These are phyloP conservation scores for Lathyrus oleraceus DNA, from an alignment of 306 rosid species.

Conservation along the genomic window DNA sequence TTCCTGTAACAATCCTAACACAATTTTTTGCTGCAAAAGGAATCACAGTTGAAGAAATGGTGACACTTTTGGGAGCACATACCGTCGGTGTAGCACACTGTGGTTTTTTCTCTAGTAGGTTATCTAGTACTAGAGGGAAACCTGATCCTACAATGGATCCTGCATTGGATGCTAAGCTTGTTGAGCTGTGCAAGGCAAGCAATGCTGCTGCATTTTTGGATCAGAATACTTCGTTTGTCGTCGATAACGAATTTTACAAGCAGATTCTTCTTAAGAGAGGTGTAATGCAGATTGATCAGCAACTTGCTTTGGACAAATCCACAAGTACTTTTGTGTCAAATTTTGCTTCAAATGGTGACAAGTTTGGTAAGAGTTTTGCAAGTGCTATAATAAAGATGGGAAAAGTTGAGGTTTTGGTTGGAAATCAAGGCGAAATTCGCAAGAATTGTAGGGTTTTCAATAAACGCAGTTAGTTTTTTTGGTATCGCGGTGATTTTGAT, in stretches of 20 bases:
- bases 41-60: slow-evolving; percentile 51
- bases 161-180: slow-evolving; percentile 38
- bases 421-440: slow-evolving; percentile 49
- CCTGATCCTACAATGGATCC: slow-evolving; percentile 61
- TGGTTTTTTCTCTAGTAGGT: slow-evolving; percentile 31
- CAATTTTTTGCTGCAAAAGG: slow-evolving; percentile 30
- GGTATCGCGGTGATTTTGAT: no score
- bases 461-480: not conserved
- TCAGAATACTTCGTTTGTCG: slow-evolving; percentile 33
- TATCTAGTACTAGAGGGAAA: slow-evolving; percentile 25
- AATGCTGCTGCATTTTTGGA: slow-evolving; percentile 41
- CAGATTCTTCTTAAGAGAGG: slow-evolving; percentile 46
- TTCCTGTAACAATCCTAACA: not conserved
- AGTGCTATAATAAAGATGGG: slow-evolving; percentile 52
- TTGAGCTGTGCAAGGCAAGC: slow-evolving; percentile 8
- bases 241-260: slow-evolving; percentile 52
- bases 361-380: slow-evolving; percentile 41
- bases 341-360: slow-evolving; percentile 36
- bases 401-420: slow-evolving; percentile 40
- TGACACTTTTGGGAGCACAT: slow-evolving; percentile 61
- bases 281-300: slow-evolving; percentile 51
- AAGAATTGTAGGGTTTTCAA: slow-evolving; percentile 51
- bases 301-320: slow-evolving; percentile 40
- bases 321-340: slow-evolving; percentile 36
- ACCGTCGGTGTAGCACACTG: slow-evolving; percentile 54